These are phyloP conservation scores for Calonectria hongkongensis DNA, from an alignment of 2,329 filamentous ascomycete species.

Conservation along the genomic window DNA sequence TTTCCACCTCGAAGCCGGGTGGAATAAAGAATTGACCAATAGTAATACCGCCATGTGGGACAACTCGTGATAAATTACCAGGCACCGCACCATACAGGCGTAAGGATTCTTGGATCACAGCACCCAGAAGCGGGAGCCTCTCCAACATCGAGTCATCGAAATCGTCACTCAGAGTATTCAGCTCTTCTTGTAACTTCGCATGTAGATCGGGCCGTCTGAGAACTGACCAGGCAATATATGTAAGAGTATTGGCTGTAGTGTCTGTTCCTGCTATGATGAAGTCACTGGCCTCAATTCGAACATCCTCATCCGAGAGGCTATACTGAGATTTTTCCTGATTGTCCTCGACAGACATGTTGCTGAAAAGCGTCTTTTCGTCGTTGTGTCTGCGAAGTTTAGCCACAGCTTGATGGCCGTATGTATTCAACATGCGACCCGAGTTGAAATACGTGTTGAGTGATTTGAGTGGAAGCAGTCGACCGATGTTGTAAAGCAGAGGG, in stretches of 20 bases:
- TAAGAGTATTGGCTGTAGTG: too few species aligned
- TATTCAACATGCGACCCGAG: not conserved
- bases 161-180: not conserved
- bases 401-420: not conserved
- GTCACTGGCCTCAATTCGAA: not conserved
- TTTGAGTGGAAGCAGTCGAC: not conserved
- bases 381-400: not conserved
- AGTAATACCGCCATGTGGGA: not conserved
- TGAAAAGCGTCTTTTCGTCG: not conserved
- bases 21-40: not conserved
- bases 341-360: too few species aligned
- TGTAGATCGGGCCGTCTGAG: not conserved
- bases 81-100: conserved; percentile 8
- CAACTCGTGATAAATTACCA: not conserved
- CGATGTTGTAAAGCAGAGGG: not conserved
- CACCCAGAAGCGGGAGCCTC: not conserved
- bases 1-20: not conserved
- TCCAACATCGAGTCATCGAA: not conserved
- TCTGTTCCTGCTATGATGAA: not conserved
- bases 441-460: not conserved
- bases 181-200: not conserved
- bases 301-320: not conserved
- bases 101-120: not conserved
- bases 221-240: too few species aligned
- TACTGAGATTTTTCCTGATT: too few species aligned